Percentiles rank a stretch among this genome's conserved stretches.
Evolutionary conservation across 2,329 filamentous ascomycete genomes (phyloP).

Genomic region (Xylogone sp.): DNA sequence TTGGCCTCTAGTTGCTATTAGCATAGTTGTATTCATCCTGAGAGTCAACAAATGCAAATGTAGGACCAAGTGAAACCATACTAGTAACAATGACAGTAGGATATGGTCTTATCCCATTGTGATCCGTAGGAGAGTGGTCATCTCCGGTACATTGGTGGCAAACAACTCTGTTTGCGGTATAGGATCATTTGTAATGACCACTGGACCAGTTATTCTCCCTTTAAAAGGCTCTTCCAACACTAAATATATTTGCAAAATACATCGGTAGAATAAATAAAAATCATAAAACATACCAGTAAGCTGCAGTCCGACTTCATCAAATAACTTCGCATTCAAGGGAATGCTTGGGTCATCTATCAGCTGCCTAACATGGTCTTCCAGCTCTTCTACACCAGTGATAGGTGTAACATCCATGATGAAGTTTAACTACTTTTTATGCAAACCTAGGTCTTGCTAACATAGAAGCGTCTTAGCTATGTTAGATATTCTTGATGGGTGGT

Average conservation of each 20-base stretch:
- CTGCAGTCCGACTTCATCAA: slow-evolving; percentile 57
- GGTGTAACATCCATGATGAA: slow-evolving; percentile 36
- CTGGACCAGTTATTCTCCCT: too few species aligned
- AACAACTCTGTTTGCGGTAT: too few species aligned
- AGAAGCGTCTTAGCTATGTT: neutral
- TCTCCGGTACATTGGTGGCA: too few species aligned
- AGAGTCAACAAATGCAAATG: neutral
- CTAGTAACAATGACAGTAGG: too few species aligned
- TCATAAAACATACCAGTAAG: slow-evolving; percentile 42
- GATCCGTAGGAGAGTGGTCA: too few species aligned
- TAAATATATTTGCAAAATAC: neutral
- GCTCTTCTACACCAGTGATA: slow-evolving; percentile 48
- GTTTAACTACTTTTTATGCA: neutral
- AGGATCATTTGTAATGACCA: too few species aligned
- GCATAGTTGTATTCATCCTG: neutral
- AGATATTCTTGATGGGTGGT: too few species aligned
- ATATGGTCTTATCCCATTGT: too few species aligned
- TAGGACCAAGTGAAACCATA: too few species aligned
- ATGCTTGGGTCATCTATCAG: slow-evolving; percentile 41
- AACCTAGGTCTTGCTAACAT: neutral
- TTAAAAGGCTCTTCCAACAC: too few species aligned
- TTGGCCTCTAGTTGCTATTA: slow-evolving; percentile 41
- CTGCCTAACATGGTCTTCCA: slow-evolving; percentile 49
- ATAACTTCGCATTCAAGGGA: slow-evolving; percentile 44
- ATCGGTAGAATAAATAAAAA: neutral